Evolutionary conservation across 176 grass and related monocot genomes (phyloP), one percentile per base, ranked within the genome.

Genomic region (Phragmites australis): DNA sequence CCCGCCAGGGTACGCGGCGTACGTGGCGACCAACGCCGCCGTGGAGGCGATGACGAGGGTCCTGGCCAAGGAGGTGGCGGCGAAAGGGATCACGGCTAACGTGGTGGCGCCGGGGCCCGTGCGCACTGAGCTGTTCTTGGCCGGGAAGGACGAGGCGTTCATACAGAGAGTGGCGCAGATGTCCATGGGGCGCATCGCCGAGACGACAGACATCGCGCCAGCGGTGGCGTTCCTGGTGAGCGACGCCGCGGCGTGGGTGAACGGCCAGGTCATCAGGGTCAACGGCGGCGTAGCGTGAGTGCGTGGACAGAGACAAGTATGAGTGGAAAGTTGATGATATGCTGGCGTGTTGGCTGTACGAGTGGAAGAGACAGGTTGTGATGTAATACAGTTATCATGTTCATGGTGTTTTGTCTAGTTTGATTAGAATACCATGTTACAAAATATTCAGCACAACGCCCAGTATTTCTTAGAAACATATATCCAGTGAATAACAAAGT

Each of bases 1-100:
- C 21, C 48, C 6, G 49, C 84, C 87, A 18, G 75, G 75, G 6
- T 63, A 77, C 75, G 57, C 42, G 40, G 74, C 23, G 74, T 76
- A 76, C 84, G 52, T 50, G 6, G 81, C 91, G 34, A 77, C 87
- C 47, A 89, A 93, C 57, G 57, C 43, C 13, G 75, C 57, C 10
- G 58, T 64, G 75, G 75, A 77, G 75, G 75, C 75, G 6, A 63
- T 77, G 75, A 77, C 27, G 75, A 62, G 17, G 74, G 29, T 77
- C 10, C 43, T 77, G 17, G 74, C 74, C 25, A 77, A 77, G 17
- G 74, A 77, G 57, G 56, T 77, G 42, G 26, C 26, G 42, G 5
- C 56, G 0, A 63, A 63, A 25, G 74, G 74, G 42, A 34, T 64
- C 42, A 77, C 75, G 57, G 57, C 75, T 5, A 77, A 77, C 75